Evolutionary conservation across 2,329 filamentous ascomycete species (phyloP).

Genomic region (Raffaelea ambrosiae): DNA sequence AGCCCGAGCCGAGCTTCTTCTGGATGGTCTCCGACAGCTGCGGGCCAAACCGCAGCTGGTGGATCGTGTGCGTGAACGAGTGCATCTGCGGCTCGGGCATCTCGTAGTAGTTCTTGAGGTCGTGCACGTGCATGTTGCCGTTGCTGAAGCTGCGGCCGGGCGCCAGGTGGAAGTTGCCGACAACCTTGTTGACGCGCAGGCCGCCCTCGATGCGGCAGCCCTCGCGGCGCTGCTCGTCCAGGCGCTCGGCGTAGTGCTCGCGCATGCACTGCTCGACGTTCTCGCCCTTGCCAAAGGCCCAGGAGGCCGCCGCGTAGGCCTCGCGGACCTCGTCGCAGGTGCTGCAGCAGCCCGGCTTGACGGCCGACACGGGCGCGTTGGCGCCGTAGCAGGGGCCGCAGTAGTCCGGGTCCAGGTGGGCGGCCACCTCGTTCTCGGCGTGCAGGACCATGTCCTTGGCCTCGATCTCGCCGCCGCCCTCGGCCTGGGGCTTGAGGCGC

Average conservation of each 20-base stretch:
- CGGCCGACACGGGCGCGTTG: slow-evolving; percentile 56
- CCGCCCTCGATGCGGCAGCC: slow-evolving; percentile 90
- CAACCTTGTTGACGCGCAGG: slow-evolving; percentile 93
- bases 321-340: slow-evolving; percentile 96
- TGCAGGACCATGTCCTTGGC: slow-evolving; percentile 62
- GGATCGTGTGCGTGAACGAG: slow-evolving; percentile 82
- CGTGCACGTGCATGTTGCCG: slow-evolving; percentile 95
- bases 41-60: slow-evolving; percentile 86
- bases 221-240: slow-evolving; percentile 82
- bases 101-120: slow-evolving; percentile 91
- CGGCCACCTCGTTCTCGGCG: slow-evolving; percentile 55
- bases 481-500: slow-evolving; percentile 59
- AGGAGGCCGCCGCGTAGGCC: slow-evolving; percentile 80
- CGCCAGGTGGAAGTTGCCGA: slow-evolving; percentile 97
- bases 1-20: slow-evolving; percentile 37
- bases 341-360: slow-evolving; percentile 88
- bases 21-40: slow-evolving; percentile 68
- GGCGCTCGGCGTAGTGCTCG: slow-evolving; percentile 84
- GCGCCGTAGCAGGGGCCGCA: slow-evolving; percentile 93
- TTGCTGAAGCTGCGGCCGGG: slow-evolving; percentile 94
- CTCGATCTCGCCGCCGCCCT: slow-evolving; percentile 72
- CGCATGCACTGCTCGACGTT: slow-evolving; percentile 91
- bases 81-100: slow-evolving; percentile 60
- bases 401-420: slow-evolving; percentile 83
- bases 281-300: slow-evolving; percentile 90